These are phyloP conservation scores for Pycnococcus provasolii DNA, from an alignment of 139 green algal species.

Conservation along the genomic window DNA sequence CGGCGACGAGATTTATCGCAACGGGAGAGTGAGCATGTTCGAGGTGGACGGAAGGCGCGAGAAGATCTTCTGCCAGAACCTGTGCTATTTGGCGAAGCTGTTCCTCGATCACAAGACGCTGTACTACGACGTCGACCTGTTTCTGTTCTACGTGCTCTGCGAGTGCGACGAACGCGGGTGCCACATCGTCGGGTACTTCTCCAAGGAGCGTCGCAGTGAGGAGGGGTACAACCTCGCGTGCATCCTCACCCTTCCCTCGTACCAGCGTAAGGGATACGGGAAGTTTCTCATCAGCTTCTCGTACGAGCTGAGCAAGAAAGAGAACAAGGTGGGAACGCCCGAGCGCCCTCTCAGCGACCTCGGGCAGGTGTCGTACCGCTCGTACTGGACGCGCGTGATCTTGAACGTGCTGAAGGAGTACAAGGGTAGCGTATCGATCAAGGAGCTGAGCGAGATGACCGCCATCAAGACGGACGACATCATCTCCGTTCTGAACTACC, in stretches of 20 bases:
- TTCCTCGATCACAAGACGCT: constrained; percentile 99
- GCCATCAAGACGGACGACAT: constrained; percentile 96
- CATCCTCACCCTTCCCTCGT: constrained; percentile 92
- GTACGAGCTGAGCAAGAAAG: constrained; percentile 96
- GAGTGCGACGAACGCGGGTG: constrained; percentile 87
- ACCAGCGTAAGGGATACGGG: constrained; percentile 97
- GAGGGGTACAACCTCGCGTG: constrained; percentile 95
- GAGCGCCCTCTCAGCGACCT: constrained; percentile 94
- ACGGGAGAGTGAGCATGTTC: constrained; percentile 33
- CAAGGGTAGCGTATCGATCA: constrained; percentile 47
- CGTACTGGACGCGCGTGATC: constrained; percentile 91
- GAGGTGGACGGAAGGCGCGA: constrained; percentile 80
- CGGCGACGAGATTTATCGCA: constrained; percentile 94
- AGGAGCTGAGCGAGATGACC: constrained; percentile 79
- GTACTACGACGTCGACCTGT: constrained; percentile 98
- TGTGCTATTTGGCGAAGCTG: constrained; percentile 97
- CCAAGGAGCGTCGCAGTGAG: constrained; percentile 48
- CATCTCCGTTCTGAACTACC: constrained; percentile 71
- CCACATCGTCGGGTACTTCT: constrained; percentile 85
- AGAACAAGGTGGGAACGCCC: constrained; percentile 92
- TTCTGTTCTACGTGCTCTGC: constrained; percentile 98
- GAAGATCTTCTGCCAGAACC: constrained; percentile 89
- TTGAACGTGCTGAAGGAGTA: constrained; percentile 67
- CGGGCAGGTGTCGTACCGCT: constrained; percentile 81
- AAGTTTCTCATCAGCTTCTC: constrained; percentile 96